Evolutionary conservation across 371 early-diverging fungal species (phyloP).

Genomic region (Syncephalastrum racemosum): DNA sequence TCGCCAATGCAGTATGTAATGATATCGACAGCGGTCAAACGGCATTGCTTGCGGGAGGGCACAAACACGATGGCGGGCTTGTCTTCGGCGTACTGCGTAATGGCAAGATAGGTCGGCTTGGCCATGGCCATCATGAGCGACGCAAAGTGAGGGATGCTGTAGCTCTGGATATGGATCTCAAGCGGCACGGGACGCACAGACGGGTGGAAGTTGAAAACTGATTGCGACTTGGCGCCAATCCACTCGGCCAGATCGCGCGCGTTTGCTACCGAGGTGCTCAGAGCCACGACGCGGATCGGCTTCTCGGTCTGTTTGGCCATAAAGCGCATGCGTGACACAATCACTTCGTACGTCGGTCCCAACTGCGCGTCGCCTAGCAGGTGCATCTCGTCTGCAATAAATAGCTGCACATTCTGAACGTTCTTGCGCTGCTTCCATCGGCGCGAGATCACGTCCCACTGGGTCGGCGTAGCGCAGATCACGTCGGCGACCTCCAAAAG

Average conservation of each 20-base stretch:
- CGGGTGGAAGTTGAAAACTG: slow-evolving; percentile 93
- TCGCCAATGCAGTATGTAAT: slow-evolving; percentile 79
- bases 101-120: slow-evolving; percentile 84
- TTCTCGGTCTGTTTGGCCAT: slow-evolving; percentile 84
- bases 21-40: slow-evolving; percentile 84
- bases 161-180: slow-evolving; percentile 93
- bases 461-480: slow-evolving; percentile 93
- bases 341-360: slow-evolving; percentile 90
- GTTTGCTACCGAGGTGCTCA: slow-evolving; percentile 90
- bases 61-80: slow-evolving; percentile 89
- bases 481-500: slow-evolving; percentile 87
- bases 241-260: slow-evolving; percentile 95
- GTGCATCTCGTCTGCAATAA: slow-evolving; percentile 98
- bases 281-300: slow-evolving; percentile 86
- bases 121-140: slow-evolving; percentile 94
- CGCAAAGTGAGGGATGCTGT: slow-evolving; percentile 86
- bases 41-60: slow-evolving; percentile 87
- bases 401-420: slow-evolving; percentile 86
- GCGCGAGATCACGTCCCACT: slow-evolving; percentile 98
- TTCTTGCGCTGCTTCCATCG: slow-evolving; percentile 93
- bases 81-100: slow-evolving; percentile 62
- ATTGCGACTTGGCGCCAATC: slow-evolving; percentile 82
- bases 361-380: slow-evolving; percentile 79
- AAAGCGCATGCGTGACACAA: slow-evolving; percentile 91
- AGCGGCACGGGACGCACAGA: slow-evolving; percentile 90